These are phyloP conservation scores for Dothistroma pini DNA, from an alignment of 2,329 filamentous ascomycete genomes.

Conservation along the genomic window DNA sequence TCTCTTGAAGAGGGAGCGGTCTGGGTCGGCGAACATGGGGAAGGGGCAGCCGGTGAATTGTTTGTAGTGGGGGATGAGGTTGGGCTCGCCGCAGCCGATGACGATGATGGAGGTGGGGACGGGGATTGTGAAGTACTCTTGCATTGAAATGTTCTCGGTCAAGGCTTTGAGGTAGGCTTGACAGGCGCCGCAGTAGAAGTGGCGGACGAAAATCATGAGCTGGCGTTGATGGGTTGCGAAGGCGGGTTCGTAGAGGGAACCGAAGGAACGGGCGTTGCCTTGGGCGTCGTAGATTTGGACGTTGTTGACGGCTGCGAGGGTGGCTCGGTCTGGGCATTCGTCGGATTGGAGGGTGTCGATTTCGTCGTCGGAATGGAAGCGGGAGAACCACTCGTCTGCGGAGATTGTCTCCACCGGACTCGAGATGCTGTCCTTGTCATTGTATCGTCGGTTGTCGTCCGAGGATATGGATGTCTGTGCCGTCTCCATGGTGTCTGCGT, in stretches of 20 bases:
- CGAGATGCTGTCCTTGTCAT: conserved; percentile 1
- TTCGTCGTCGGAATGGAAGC: conserved; percentile 32
- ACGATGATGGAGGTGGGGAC: conserved; percentile 37
- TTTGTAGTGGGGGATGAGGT: conserved; percentile 37
- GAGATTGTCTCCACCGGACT: conserved; percentile 11
- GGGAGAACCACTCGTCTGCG: conserved; percentile 35
- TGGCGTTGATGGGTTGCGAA: conserved; percentile 36
- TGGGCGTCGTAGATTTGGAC: conserved; percentile 57
- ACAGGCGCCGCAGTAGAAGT: conserved; percentile 43
- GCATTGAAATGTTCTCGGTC: conserved; percentile 33
- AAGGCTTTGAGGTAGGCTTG: conserved; percentile 38
- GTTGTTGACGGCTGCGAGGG: conserved; percentile 32
- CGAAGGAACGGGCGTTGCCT: conserved; percentile 59
- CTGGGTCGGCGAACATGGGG: conserved; percentile 39
- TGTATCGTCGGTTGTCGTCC: conserved; percentile 4
- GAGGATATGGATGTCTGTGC: conserved; percentile 16
- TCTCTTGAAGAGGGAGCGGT: conserved; percentile 35
- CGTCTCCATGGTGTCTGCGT: conserved; percentile 16
- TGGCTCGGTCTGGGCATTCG: conserved; percentile 33
- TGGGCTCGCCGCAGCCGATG: conserved; percentile 38
- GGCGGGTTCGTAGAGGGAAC: conserved; percentile 57
- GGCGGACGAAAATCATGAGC: conserved; percentile 40
- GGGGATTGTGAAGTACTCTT: conserved; percentile 37
- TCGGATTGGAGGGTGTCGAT: conserved; percentile 29
- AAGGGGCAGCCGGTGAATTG: conserved; percentile 36